Evolutionary conservation across 2,329 filamentous ascomycete genomes (phyloP), one percentile per base, ranked within the genome.

Genomic region (Ophiosphaerella korrae): DNA sequence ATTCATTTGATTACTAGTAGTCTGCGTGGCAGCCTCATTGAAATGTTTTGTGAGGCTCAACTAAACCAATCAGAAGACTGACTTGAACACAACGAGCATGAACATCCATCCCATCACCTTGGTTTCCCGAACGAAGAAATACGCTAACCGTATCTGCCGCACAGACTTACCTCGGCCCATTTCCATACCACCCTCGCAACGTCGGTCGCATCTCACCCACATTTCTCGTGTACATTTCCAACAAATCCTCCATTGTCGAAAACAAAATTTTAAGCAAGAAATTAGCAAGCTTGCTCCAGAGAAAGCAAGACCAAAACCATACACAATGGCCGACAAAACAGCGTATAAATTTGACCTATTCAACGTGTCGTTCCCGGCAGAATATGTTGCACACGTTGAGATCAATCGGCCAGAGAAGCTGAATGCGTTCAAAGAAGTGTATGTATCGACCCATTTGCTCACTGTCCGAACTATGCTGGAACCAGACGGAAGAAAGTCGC

Each of bases 341-440:
- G 40, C 39, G 21, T 78, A 75, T 58, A 67, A 72, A 8, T 87
- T 84, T 75, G 78, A 87, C 61, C 80, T 89, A 79, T 92, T 91
- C 82, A 84, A 86, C 59, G 80, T 95, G 62, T 85, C 83, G n/a
- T 86, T 85, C 36, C 90, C 92, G 0, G 67, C 77, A 33, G 82
- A 87, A 66, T 86, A 86, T 77, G 87, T 97, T 42, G 89, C 87
- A n/a, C 90, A 96, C 72, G 88, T 97, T 52, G 88, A 97, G 76
- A 96, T 96, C 76, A 92, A 95, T 78, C 84, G 92, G 1, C 85
- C 92, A 1, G 75, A 84, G 60, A 96, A 96, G 78, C 79, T 97
- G 72, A 97, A 97, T 74, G 86, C 92, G 58, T 97, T 96, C 74
- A 82, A 85, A 60, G 86, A 90, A 71, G 78, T 75, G 82, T 84